Conservation (phyloP, 2,329 filamentous ascomycete species). For the Elsinoe australis region DNA sequence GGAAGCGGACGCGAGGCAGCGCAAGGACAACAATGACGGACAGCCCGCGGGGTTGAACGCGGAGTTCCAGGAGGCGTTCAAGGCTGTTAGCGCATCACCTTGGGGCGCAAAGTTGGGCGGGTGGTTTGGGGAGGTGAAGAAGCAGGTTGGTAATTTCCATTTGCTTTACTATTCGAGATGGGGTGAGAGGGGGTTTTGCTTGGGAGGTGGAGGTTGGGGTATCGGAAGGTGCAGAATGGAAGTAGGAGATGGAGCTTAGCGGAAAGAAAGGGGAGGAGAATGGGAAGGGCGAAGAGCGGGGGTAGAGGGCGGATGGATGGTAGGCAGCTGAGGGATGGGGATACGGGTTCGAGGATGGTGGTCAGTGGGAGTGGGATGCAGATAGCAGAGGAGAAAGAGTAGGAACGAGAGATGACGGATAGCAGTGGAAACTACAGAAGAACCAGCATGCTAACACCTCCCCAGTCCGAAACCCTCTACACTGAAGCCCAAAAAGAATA, state of each 20-base stretch:
- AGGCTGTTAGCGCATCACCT: constrained; percentile 79
- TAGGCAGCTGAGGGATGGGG: no score
- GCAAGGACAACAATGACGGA: constrained; percentile 39
- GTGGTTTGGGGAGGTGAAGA: constrained; percentile 83
- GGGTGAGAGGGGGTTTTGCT: no score
- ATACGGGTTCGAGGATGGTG: no score
- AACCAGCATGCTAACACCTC: neutral
- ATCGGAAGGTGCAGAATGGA: neutral
- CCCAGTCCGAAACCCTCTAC: constrained; percentile 74
- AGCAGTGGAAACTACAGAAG: no score
- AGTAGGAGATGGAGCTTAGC: neutral
- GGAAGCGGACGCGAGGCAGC: constrained; percentile 41
- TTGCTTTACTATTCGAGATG: neutral
- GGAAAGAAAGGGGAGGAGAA: neutral
- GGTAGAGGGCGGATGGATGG: no score
- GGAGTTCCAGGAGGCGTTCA: constrained; percentile 92
- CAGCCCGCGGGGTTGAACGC: constrained; percentile 56
- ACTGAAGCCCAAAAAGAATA: constrained; percentile 79
- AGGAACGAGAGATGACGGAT: no score
- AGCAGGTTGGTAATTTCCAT: constrained; percentile 68
- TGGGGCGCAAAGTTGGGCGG: constrained; percentile 88
- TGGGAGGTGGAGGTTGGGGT: no score
- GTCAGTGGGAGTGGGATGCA: no score
- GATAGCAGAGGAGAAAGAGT: neutral
- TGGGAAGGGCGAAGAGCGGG: neutral